Evolutionary conservation across 495 filamentous ascomycete genomes (phyloP).

Genomic region (Xylaria nigripes): DNA sequence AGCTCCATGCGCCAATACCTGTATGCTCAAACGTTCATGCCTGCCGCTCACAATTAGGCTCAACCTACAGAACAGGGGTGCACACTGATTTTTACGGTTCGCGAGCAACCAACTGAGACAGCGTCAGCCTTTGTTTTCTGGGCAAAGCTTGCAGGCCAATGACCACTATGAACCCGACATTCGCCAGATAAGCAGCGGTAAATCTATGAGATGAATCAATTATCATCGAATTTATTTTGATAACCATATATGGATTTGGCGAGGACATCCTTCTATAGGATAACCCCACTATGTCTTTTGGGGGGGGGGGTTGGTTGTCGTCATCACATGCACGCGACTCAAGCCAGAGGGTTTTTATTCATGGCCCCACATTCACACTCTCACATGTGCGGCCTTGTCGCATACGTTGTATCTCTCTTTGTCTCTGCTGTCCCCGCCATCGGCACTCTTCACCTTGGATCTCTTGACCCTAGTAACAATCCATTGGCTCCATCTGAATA

Average conservation of each 20-base stretch:
- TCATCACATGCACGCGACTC: background rate
- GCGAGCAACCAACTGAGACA: background rate
- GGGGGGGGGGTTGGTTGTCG: background rate
- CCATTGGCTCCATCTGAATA: background rate
- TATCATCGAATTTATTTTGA: background rate
- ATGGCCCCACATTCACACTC: background rate
- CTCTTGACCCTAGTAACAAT: background rate
- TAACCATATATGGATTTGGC: background rate
- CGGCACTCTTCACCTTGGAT: background rate
- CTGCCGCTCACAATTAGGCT: background rate
- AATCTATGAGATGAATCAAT: background rate
- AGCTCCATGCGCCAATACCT: conserved; percentile 15
- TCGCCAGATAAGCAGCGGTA: no score
- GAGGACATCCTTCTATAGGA: background rate
- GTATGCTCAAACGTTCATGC: background rate
- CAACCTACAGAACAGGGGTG: background rate
- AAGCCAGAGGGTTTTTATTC: background rate
- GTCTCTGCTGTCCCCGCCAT: background rate
- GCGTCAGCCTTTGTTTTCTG: background rate
- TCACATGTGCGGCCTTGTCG: background rate
- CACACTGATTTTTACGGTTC: background rate
- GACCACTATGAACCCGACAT: background rate
- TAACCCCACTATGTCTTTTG: conserved; percentile 7
- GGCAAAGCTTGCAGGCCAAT: background rate
- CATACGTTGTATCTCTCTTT: background rate